These are phyloP conservation scores for Syzygium aqueum DNA, from an alignment of 345 rosid species.

Conservation along the genomic window DNA sequence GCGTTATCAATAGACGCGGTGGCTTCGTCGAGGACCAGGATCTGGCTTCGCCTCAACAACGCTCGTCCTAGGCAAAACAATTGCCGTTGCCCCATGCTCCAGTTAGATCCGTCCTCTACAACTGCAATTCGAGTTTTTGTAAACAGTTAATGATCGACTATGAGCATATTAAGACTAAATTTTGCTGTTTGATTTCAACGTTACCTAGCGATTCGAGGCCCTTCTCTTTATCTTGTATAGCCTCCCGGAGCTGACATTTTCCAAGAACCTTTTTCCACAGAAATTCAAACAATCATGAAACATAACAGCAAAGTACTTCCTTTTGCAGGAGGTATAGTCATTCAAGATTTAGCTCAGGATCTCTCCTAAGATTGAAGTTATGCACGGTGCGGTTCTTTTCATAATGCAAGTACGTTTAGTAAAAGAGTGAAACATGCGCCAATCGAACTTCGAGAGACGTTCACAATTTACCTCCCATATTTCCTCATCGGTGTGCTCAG, in stretches of 20 bases:
- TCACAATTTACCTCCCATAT: constrained; percentile 36
- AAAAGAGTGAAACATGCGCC: neutral
- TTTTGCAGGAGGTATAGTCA: no score
- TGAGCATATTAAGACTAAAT: constrained; percentile 2
- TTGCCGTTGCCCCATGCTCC: constrained; percentile 63
- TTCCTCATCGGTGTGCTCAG: constrained; percentile 19
- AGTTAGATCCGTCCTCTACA: constrained; percentile 52
- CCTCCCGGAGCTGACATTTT: constrained; percentile 31
- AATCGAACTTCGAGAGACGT: neutral
- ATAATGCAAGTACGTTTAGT: neutral
- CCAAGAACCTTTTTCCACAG: constrained; percentile 20
- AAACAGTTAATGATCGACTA: neutral
- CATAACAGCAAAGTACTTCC: no score
- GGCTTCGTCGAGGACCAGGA: constrained; percentile 61
- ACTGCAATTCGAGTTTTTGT: constrained; percentile 13
- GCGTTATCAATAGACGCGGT: constrained; percentile 58
- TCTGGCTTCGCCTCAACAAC: constrained; percentile 32
- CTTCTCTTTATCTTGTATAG: constrained; percentile 17
- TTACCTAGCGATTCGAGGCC: constrained; percentile 26
- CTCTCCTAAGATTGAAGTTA: neutral
- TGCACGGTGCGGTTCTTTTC: neutral
- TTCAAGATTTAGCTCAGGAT: no score
- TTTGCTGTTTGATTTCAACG: neutral
- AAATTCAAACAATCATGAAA: neutral
- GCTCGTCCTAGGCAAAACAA: constrained; percentile 61